phyloP scores from a whole-genome alignment of 441 rosid species.

The Aleurites moluccanus region DNA sequence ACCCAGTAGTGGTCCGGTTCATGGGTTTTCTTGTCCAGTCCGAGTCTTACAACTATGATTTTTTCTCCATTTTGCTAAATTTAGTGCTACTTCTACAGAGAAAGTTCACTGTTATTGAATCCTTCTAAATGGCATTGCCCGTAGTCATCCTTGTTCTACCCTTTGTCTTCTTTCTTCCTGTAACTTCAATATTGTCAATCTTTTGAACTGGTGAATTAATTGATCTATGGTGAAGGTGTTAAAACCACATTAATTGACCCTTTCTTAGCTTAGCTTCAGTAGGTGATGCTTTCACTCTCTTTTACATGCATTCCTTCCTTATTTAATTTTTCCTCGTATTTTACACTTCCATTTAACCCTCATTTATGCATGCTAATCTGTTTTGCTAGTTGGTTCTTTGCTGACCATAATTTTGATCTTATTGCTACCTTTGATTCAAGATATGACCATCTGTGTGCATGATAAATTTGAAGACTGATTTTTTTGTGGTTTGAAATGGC shows the following conservation, averaged over 20 bases:
- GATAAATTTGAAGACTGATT: constrained; percentile 8
- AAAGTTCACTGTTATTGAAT: not conserved
- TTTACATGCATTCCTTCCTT: not conserved
- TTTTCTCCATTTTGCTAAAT: not conserved
- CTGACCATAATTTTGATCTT: constrained; percentile 4
- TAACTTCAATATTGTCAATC: not conserved
- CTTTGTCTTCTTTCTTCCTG: not conserved
- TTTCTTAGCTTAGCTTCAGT: not conserved
- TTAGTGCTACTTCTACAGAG: not conserved
- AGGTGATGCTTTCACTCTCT: not conserved
- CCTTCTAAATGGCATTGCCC: not conserved
- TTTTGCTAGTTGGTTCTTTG: not conserved
- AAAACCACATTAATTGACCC: not conserved
- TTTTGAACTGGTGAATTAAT: not conserved
- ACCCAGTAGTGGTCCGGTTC: too few relatives aligned
- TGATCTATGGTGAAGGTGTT: not conserved
- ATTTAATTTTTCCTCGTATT: not conserved
- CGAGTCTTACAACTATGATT: not conserved
- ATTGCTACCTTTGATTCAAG: constrained; percentile 7
- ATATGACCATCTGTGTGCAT: not conserved
- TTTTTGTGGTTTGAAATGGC: constrained; percentile 13
- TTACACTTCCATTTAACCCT: not conserved
- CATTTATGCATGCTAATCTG: not conserved
- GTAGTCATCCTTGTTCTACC: not conserved
- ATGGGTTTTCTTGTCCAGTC: too few relatives aligned